phyloP scores from a whole-genome alignment of 2,329 filamentous ascomycete genomes.

The Exophiala viscosa region DNA sequence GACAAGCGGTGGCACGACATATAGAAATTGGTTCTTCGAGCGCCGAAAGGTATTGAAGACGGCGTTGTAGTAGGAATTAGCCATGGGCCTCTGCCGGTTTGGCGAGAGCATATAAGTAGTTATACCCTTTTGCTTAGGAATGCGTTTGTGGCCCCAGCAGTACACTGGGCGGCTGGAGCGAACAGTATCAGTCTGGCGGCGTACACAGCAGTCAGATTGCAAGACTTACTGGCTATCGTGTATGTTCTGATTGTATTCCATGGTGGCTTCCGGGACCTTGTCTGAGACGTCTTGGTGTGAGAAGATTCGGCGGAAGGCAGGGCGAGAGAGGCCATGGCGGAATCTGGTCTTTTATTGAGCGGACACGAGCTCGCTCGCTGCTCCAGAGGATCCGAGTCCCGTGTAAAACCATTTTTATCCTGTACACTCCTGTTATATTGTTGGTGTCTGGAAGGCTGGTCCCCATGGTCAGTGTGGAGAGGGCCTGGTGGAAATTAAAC shows the following conservation, averaged over 20 bases:
- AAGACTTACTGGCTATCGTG: conserved; percentile 10
- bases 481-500: conserved; percentile 11
- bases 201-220: neutral
- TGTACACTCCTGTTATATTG: too few relatives aligned
- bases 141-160: conserved; percentile 18
- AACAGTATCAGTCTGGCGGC: too few relatives aligned
- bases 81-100: conserved; percentile 86
- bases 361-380: too few relatives aligned
- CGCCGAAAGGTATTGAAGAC: conserved; percentile 95
- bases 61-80: conserved; percentile 71
- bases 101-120: conserved; percentile 70
- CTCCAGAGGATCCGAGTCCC: too few relatives aligned
- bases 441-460: neutral
- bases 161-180: conserved; percentile 13
- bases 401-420: too few relatives aligned
- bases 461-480: neutral
- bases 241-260: conserved; percentile 23
- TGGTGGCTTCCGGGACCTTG: neutral
- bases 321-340: too few relatives aligned
- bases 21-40: conserved; percentile 79
- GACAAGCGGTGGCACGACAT: conserved; percentile 75
- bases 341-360: too few relatives aligned
- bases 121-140: conserved; percentile 56
- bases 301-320: neutral
- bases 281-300: neutral